Evolutionary conservation across 495 filamentous ascomycete species (phyloP).

Genomic region (Penicillium subrubescens): DNA sequence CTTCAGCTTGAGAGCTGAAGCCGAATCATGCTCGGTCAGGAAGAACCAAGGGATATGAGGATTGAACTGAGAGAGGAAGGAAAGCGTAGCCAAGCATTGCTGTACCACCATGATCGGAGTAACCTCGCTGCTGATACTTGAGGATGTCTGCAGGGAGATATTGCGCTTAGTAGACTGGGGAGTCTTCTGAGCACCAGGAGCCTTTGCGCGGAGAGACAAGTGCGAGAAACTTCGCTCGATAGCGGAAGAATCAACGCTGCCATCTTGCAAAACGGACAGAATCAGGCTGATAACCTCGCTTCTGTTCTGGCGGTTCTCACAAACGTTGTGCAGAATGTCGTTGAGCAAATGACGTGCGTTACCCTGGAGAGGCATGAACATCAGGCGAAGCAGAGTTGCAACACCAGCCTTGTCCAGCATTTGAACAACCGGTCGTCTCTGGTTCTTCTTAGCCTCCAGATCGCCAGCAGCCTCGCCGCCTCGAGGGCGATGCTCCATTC

Average conservation of each 20-base stretch:
- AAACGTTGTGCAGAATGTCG: conserved; percentile 83
- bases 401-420: conserved; percentile 96
- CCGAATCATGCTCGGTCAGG: conserved; percentile 88
- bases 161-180: conserved; percentile 76
- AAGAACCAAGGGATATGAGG: conserved; percentile 88
- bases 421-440: conserved; percentile 80
- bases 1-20: conserved; percentile 71
- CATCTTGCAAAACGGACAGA: conserved; percentile 94
- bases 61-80: conserved; percentile 79
- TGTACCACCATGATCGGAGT: conserved; percentile 94
- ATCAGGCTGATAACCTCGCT: conserved; percentile 93
- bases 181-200: conserved; percentile 73
- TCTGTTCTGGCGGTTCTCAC: conserved; percentile 90
- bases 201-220: conserved; percentile 86
- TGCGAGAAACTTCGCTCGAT: conserved; percentile 95
- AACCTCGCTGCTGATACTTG: conserved; percentile 67
- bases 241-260: conserved; percentile 86
- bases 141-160: conserved; percentile 56
- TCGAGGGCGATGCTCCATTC: conserved; percentile 48
- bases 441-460: conserved; percentile 64
- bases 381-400: conserved; percentile 88
- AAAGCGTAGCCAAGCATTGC: conserved; percentile 83
- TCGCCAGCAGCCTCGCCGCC: conserved; percentile 42
- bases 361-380: conserved; percentile 92
- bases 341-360: conserved; percentile 79